Base-by-base conservation (phyloP, 495 filamentous ascomycete species). In the Penicillium paxilli region DNA sequence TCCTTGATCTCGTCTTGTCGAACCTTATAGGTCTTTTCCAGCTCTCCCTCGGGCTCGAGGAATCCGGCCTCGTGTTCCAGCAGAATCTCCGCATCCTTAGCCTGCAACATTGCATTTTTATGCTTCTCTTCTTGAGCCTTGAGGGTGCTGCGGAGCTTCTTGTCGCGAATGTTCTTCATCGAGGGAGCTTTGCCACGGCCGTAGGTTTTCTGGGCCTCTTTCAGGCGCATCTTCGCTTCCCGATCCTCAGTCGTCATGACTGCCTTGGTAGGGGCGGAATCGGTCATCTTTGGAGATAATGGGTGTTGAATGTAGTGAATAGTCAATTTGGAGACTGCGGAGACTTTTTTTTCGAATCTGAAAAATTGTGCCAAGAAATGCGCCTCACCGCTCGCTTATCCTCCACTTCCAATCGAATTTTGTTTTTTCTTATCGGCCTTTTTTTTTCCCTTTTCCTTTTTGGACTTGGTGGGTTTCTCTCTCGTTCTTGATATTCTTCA, bases 81-180 rank as follows among this genome's bases (percentile, higher is more conserved):
- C 40, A 98, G 77, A 55, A 98, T 96, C 75, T 98, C 95, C 5
- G 92, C 91, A 84, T 98, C 92, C 66, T 92, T 91, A 5, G 93
- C 90, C 66, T 86, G 85, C 8, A 94, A 69, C 0, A 87, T 72
- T 2, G 92, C 92, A 62, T 86, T 81, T 68, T 92, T 83, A 71
- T 92, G 92, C 66, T 90, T 92, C 44, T 72, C 73, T 63, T 98
- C 94, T 44, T 96, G 79, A 12, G 76, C 76, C 57, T 82, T 84
- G 4, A 98, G 76, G 60, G 89, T 96, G 3, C 83, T 81, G 28
- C 91, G 85, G 28, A 97, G 76, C 64, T 97, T 98, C 78, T 90
- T 96, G 78, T 98, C 92, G 57, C 82, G 87, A 30, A 86, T 67
- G 11, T 55, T 72, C 49, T 79, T 75, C n/a, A 74, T 69, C 2